phyloP scores from a whole-genome alignment of 164 flowering plant genomes.

The Vitis vinifera region DNA sequence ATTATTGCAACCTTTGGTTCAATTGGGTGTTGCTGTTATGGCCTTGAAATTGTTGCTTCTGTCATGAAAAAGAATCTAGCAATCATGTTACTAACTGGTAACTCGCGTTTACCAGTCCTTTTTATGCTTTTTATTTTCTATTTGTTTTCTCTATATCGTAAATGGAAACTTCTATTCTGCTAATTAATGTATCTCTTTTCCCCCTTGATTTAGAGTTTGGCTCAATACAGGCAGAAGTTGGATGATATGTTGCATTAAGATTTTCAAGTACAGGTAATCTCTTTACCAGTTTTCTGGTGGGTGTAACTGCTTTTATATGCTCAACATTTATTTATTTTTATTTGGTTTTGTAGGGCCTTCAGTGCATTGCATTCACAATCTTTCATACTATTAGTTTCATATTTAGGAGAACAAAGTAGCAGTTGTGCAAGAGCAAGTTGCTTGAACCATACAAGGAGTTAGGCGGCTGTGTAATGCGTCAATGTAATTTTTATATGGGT shows the following conservation, averaged over 20 bases:
- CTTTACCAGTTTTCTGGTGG: not conserved
- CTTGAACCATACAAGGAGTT: not conserved
- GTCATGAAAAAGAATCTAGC: too few relatives aligned
- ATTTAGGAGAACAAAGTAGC: not conserved
- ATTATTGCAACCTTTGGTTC: too few relatives aligned
- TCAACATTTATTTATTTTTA: not conserved
- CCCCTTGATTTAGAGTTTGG: conserved; percentile 66
- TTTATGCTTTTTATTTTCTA: too few relatives aligned
- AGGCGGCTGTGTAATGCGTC: not conserved
- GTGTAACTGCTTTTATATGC: too few relatives aligned
- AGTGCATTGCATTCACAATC: not conserved
- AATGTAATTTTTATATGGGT: not conserved
- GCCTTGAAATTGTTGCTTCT: too few relatives aligned
- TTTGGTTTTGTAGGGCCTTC: conserved; percentile 15
- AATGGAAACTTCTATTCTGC: not conserved
- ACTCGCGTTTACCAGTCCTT: too few relatives aligned
- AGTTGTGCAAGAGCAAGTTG: conserved; percentile 1
- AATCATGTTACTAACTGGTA: too few relatives aligned
- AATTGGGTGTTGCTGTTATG: too few relatives aligned
- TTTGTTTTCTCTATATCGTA: too few relatives aligned
- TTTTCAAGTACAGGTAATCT: conserved; percentile 18
- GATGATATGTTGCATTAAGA: conserved; percentile 75
- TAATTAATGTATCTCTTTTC: not conserved
- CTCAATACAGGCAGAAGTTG: conserved; percentile 89
- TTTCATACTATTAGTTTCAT: not conserved